These are phyloP conservation scores for Liquidambar formosana DNA, from an alignment of 164 flowering plant species.

Conservation along the genomic window DNA sequence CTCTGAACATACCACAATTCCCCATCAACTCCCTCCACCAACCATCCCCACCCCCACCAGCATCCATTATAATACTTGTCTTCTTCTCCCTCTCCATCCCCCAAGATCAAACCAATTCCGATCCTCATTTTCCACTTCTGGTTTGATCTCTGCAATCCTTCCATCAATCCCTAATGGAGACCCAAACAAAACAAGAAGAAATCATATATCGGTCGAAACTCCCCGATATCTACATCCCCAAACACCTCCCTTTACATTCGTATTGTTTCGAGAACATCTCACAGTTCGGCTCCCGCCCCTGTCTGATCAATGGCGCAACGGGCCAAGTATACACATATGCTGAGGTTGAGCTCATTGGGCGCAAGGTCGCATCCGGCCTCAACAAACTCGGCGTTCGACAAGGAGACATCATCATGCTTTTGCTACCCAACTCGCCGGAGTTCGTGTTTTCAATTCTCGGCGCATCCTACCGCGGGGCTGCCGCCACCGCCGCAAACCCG, in stretches of 20 bases:
- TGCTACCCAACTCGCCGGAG: constrained; percentile 78
- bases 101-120: no score
- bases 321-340: constrained; percentile 51
- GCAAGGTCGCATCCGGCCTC: constrained; percentile 69
- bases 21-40: no score
- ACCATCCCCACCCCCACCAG: no score
- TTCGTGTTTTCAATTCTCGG: constrained; percentile 82
- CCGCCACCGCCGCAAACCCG: constrained; percentile 79
- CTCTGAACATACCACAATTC: no score
- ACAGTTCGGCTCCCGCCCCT: constrained; percentile 46
- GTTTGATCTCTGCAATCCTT: no score
- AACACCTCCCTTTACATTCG: constrained; percentile 69
- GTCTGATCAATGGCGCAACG: constrained; percentile 70
- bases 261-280: constrained; percentile 79
- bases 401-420: constrained; percentile 74
- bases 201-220: constrained; percentile 80
- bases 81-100: no score
- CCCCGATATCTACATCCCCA: constrained; percentile 80
- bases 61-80: no score
- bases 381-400: constrained; percentile 51
- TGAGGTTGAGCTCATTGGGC: constrained; percentile 60
- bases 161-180: no score
- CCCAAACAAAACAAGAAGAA: constrained; percentile 34
- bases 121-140: no score
- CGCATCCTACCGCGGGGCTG: constrained; percentile 70